Conservation (phyloP, 441 rosid species). For the Pelargonium fulgidum region DNA sequence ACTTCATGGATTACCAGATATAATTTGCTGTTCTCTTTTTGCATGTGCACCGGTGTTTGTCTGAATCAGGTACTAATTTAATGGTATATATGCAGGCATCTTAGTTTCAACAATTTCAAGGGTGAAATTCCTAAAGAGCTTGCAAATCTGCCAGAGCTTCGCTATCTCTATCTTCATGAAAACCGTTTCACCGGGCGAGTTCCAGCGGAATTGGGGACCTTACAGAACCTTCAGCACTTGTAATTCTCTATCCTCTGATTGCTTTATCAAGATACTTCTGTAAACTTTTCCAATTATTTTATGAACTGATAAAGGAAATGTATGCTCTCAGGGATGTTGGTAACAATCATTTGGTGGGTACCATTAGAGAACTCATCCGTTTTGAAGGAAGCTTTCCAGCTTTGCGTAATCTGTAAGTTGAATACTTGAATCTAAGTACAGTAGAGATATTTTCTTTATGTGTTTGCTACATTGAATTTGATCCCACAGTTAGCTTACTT, state of each 20-base stretch:
- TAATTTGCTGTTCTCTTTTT: background rate
- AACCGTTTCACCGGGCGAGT: constrained; percentile 83
- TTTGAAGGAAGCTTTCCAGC: constrained; percentile 81
- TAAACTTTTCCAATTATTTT: too few species aligned
- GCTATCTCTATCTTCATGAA: constrained; percentile 87
- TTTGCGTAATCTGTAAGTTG: constrained; percentile 79
- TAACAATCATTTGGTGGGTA: constrained; percentile 89
- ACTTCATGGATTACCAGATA: background rate
- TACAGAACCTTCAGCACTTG: constrained; percentile 84
- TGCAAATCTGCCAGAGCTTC: constrained; percentile 82
- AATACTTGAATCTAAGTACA: constrained; percentile 19
- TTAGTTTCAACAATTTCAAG: constrained; percentile 91
- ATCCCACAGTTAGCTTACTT: constrained; percentile 7
- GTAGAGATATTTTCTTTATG: background rate
- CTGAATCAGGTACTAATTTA: constrained; percentile 9
- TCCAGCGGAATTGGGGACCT: constrained; percentile 72
- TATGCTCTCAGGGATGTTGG: constrained; percentile 69
- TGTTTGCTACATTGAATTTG: background rate
- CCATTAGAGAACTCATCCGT: constrained; percentile 83
- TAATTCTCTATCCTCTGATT: constrained; percentile 28
- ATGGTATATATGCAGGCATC: constrained; percentile 39
- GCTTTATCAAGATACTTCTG: background rate
- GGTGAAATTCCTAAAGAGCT: constrained; percentile 93
- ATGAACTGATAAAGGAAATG: background rate
- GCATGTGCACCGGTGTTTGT: background rate